These are phyloP conservation scores for Elaeagnus macrophylla DNA, from an alignment of 306 rosid genomes.

Conservation along the genomic window DNA sequence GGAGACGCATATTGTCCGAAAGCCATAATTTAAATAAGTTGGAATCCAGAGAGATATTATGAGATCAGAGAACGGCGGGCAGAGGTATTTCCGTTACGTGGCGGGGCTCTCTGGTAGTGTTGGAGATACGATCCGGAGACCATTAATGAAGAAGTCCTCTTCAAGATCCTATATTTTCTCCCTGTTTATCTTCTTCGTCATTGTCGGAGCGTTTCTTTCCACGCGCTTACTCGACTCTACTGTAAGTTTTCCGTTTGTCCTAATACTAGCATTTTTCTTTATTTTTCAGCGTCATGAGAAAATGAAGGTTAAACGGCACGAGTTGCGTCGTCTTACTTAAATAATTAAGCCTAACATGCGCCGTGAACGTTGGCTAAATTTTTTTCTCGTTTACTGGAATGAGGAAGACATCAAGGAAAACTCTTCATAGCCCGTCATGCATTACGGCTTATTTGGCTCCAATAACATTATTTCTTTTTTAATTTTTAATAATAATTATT, in stretches of 20 bases:
- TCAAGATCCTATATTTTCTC: not conserved
- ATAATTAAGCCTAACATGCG: conserved; percentile 1
- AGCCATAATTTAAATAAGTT: not conserved
- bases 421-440: not conserved
- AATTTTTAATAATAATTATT: too few species aligned
- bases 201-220: conserved; percentile 4
- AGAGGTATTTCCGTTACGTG: conserved; percentile 1
- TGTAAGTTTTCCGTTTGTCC: not conserved
- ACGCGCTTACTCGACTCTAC: conserved; percentile 1
- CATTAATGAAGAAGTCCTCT: not conserved
- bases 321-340: not conserved
- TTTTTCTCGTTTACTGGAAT: not conserved
- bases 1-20: not conserved
- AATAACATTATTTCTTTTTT: too few species aligned
- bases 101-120: not conserved
- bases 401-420: not conserved
- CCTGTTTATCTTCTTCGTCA: not conserved
- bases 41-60: not conserved
- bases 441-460: too few species aligned
- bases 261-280: not conserved
- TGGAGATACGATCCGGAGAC: not conserved
- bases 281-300: not conserved
- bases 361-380: conserved; percentile 22
- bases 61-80: conserved; percentile 1
- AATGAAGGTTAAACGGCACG: not conserved